Evolutionary conservation across 2,329 filamentous ascomycete genomes (phyloP), one percentile per base, ranked within the genome.

Genomic region (Sphaerulina vaccinii): DNA sequence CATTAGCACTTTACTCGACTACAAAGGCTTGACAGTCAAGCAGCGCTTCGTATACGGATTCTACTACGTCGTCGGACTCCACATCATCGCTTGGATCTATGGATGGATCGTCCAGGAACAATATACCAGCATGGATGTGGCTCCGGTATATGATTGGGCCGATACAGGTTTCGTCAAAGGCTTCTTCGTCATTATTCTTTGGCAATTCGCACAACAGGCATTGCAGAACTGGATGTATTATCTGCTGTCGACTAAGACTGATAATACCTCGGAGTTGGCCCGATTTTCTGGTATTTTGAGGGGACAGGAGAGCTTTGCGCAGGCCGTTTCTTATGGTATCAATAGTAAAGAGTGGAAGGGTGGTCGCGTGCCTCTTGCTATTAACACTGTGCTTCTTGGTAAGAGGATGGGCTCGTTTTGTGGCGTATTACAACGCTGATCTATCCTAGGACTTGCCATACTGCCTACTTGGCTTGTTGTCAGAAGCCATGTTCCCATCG

Each of bases 181-280:
- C 0, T 73, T 77, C 51, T 79, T 78, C 43, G 76, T 78, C 2
- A 55, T 78, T 1, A 63, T 77, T 0, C 67, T 78, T 0, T 78
- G 75, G 77, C 65, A 71, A 62, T 80, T 80, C 56, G 68, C 77
- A 2, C 69, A 76, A 2, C 78, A 82, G 59, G 69, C 75, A 0
- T 61, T 80, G 16, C 78, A 81, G 61, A 81, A 80, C 48, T 81
- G 76, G 76, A 68, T 81, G 1, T 81, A 81, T 55, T 81, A 80
- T 57, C 66, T 82, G 15, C 66, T 82, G 1, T 75, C 78, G 0
- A 79, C 74, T 4, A 80, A 75, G 68, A 80, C 78, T 0, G 75
- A 81, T 46, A 79, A 80, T 43, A 79, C 81, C 51, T 78, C 77
- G 0, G 78, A 82, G 55, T 63, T 79, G 15, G 62, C 58, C 38